Conservation (phyloP, 2,329 filamentous ascomycete species). For the Karstenula rhodostoma region DNA sequence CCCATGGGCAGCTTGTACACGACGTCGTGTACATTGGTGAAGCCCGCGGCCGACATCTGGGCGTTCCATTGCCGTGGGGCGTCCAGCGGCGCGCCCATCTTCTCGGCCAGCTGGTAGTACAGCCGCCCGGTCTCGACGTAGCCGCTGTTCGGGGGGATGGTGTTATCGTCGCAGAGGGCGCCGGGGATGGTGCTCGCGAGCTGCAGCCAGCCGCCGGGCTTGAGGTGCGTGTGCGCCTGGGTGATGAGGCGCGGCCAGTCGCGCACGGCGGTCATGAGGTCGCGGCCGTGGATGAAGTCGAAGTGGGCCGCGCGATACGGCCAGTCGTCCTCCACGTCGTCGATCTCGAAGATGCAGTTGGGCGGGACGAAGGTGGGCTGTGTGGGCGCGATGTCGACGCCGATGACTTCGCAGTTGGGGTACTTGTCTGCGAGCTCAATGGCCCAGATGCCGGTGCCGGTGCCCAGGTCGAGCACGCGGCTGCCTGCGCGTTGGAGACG, state of each 20-base stretch:
- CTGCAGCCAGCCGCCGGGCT: constrained; percentile 45
- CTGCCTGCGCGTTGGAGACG: constrained; percentile 15
- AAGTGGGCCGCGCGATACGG: constrained; percentile 40
- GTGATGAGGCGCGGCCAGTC: constrained; percentile 41
- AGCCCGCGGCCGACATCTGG: constrained; percentile 48
- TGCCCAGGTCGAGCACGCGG: constrained; percentile 32
- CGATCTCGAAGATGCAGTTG: constrained; percentile 50
- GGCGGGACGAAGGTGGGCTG: constrained; percentile 50
- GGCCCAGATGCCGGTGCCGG: constrained; percentile 34
- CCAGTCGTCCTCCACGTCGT: constrained; percentile 51
- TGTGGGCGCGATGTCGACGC: constrained; percentile 49
- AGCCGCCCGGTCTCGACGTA: constrained; percentile 29
- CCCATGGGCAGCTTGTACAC: constrained; percentile 38
- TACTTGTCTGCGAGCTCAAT: constrained; percentile 36
- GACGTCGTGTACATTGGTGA: constrained; percentile 53
- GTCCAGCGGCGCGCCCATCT: constrained; percentile 46
- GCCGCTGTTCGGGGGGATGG: constrained; percentile 28
- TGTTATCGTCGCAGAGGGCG: constrained; percentile 29
- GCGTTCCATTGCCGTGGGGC: constrained; percentile 44
- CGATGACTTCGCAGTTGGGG: constrained; percentile 23
- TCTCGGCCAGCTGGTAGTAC: constrained; percentile 32
- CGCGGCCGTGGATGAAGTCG: constrained; percentile 43
- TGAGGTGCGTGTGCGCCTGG: constrained; percentile 48
- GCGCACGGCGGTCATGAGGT: constrained; percentile 40
- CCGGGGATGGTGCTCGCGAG: constrained; percentile 34